phyloP scores from a whole-genome alignment of 2,329 filamentous ascomycete genomes.

The Phialocephala sp. region DNA sequence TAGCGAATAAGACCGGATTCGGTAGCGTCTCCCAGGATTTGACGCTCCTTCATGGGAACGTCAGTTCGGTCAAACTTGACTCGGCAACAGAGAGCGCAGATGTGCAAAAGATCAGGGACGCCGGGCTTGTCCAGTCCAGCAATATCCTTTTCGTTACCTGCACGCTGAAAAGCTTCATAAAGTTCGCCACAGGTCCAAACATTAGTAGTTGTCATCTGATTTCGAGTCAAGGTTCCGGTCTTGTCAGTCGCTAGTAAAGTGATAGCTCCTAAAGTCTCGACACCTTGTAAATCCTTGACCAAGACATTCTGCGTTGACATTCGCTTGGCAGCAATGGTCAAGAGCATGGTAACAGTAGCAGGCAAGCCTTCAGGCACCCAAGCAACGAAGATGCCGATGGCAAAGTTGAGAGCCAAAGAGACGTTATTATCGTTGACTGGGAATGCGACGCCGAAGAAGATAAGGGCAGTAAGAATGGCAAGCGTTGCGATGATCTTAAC shows the following conservation, averaged over 20 bases:
- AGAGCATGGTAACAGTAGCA: conserved; percentile 72
- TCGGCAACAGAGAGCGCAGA: conserved; percentile 27
- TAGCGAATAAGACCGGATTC: conserved; percentile 29
- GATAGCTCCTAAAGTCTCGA: conserved; percentile 71
- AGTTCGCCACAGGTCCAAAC: conserved; percentile 30
- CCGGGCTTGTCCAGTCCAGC: conserved; percentile 21
- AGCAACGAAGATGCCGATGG: conserved; percentile 60
- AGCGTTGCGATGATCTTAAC: conserved; percentile 47
- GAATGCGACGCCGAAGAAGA: conserved; percentile 51
- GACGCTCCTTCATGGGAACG: conserved; percentile 27
- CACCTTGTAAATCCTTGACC: conserved; percentile 67
- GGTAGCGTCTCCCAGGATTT: conserved; percentile 30
- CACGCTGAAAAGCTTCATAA: conserved; percentile 23
- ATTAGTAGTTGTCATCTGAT: conserved; percentile 34
- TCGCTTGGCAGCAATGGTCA: conserved; percentile 68
- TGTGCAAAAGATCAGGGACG: conserved; percentile 25
- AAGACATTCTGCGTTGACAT: conserved; percentile 70
- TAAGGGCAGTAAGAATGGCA: conserved; percentile 46
- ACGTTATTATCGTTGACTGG: conserved; percentile 52
- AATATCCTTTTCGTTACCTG: conserved; percentile 23
- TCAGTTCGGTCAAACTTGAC: conserved; percentile 30
- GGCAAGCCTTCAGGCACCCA: conserved; percentile 71
- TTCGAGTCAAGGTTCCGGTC: conserved; percentile 66
- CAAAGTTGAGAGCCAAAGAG: conserved; percentile 47
- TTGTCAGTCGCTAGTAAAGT: conserved; percentile 75